Percentiles rank a stretch among this genome's conserved stretches.
phyloP scores from a whole-genome alignment of 345 rosid genomes.

The Linum usitatissimum region DNA sequence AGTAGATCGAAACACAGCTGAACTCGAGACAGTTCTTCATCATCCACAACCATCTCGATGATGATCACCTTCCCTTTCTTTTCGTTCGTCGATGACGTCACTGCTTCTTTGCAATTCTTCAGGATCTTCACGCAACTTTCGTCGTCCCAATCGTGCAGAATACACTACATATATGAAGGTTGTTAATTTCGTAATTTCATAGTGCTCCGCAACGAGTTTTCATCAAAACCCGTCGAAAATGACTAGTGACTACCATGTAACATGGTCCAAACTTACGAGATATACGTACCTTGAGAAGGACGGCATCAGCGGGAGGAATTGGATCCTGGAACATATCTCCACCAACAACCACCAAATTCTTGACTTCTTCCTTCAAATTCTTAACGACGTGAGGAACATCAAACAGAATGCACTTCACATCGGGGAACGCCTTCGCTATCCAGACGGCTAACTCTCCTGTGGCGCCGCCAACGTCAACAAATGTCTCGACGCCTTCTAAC shows the following conservation, averaged over 20 bases:
- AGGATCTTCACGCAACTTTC: not conserved
- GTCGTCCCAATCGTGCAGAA: conserved; percentile 2
- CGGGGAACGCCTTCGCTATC: not conserved
- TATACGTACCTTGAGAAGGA: conserved; percentile 1
- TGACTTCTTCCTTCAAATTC: not conserved
- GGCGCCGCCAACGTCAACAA: not conserved
- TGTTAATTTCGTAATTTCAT: too few species aligned
- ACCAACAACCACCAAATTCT: not conserved
- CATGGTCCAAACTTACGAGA: too few species aligned
- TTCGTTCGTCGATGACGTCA: not conserved
- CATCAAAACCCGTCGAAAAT: too few species aligned
- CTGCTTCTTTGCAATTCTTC: not conserved
- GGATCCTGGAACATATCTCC: not conserved
- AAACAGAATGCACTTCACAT: not conserved
- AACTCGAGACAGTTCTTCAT: not conserved
- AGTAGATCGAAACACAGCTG: not conserved
- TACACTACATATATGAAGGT: too few species aligned
- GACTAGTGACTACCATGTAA: too few species aligned
- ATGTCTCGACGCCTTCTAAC: not conserved
- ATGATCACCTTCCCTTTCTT: not conserved
- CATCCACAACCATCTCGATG: not conserved
- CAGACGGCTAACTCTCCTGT: not conserved
- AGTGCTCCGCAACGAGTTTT: too few species aligned
- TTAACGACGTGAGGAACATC: not conserved
- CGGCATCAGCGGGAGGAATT: not conserved